Evolutionary conservation across 139 green algal genomes (phyloP), one percentile per base, ranked within the genome.

Genomic region (Microglena sp.): DNA sequence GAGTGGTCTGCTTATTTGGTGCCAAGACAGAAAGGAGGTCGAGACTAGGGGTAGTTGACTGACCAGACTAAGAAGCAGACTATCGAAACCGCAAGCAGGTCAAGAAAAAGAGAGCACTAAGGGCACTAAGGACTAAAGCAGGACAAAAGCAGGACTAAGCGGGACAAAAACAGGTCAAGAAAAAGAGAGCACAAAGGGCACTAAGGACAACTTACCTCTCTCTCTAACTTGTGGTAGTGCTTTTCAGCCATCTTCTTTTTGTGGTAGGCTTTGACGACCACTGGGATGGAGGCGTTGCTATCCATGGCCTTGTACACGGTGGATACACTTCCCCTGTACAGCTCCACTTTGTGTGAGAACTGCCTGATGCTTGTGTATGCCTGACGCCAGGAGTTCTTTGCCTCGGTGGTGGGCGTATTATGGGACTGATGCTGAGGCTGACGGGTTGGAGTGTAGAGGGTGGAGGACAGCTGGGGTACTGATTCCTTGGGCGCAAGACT

Each of bases 251-350:
- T 92, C 73, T 86, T 87, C 11, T 60, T 40, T 59, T 85, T 87
- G 45, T 88, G 72, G 64, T 94, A 95, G 2, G 61, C 66, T 77
- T 95, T 95, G 56, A 95, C 57, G 33, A 92, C 84, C 30, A 95
- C 85, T 3, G 66, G 50, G 2, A 36, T 28, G 29, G 68, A 64
- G 0, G 72, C 84, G 5, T 36, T 66, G 18, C 35, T 35, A 64
- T 86, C 86, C 2, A 77, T 22, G 2, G 79, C 83, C 45, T 77
- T 77, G 55, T 82, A 87, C 4, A 95, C 82, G 2, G 78, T 87
- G 24, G 82, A 89, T 2, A 89, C 74, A 57, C 82, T 87, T 54
- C 84, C 84, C 1, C 78, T 55, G 69, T 90, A 90, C 0, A 90
- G 69, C 70, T 87, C 84, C 1, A 86, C 69, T 2, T 62, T 60